These are phyloP conservation scores for Phyllosticta ampelicida DNA, from an alignment of 2,329 filamentous ascomycete species.

Conservation along the genomic window DNA sequence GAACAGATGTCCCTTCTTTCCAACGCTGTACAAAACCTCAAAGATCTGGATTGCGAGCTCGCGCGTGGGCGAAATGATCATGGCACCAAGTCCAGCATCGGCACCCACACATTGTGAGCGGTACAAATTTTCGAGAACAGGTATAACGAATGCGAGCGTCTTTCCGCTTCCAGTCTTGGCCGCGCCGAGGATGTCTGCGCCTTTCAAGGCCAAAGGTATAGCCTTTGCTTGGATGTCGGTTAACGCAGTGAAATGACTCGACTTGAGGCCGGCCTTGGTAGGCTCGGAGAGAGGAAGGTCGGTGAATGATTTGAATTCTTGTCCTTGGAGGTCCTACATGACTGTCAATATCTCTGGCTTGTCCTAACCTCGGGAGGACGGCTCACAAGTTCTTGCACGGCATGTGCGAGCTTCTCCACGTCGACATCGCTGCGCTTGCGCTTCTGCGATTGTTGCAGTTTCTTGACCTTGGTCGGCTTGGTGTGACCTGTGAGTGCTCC, in stretches of 20 bases:
- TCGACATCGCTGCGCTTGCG: conserved; percentile 44
- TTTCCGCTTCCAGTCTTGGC: conserved; percentile 95
- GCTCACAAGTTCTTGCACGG: conserved; percentile 33
- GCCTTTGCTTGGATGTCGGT: conserved; percentile 88
- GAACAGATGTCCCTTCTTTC: conserved; percentile 71
- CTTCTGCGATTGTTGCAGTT: conserved; percentile 40
- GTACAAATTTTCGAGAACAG: conserved; percentile 86
- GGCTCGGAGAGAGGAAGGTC: conserved; percentile 77
- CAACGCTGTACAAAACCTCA: conserved; percentile 82
- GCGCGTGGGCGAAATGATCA: conserved; percentile 88
- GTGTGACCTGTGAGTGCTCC: conserved; percentile 31
- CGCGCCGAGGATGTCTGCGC: conserved; percentile 79
- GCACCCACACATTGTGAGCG: conserved; percentile 78
- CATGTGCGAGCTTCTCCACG: conserved; percentile 35
- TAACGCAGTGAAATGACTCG: conserved; percentile 78
- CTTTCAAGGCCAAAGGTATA: conserved; percentile 79
- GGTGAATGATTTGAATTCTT: conserved; percentile 57
- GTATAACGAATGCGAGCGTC: conserved; percentile 84
- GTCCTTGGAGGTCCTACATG: conserved; percentile 49
- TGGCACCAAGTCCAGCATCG: conserved; percentile 75
- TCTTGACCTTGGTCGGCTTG: conserved; percentile 46
- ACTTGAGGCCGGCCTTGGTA: conserved; percentile 67
- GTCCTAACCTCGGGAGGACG: neutral
- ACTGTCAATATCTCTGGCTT: conserved; percentile 12
- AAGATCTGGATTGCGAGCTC: conserved; percentile 97